Evolutionary conservation across 2,329 filamentous ascomycete genomes (phyloP).

Genomic region (Bipolaris gigantea): DNA sequence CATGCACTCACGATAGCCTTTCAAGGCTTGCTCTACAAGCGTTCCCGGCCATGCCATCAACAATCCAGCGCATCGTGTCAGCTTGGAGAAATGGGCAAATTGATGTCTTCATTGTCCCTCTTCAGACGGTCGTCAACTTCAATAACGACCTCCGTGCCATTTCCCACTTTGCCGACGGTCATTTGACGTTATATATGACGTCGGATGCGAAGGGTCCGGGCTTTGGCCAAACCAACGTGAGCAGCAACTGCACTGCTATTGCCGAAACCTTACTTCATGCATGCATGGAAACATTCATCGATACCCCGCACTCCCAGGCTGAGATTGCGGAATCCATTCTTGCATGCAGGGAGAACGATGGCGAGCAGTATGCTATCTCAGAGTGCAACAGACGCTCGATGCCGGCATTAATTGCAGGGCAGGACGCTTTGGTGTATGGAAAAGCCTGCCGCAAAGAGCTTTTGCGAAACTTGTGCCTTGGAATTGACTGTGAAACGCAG

Average conservation of each 20-base stretch:
- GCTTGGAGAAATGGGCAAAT: conserved; percentile 41
- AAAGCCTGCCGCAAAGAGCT: conserved; percentile 48
- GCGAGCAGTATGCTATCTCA: conserved; percentile 31
- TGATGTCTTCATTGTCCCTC: conserved; percentile 40
- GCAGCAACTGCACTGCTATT: conserved; percentile 39
- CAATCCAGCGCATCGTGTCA: conserved; percentile 34
- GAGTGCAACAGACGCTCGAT: conserved; percentile 41
- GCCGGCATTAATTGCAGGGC: conserved; percentile 26
- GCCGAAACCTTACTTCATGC: conserved; percentile 43
- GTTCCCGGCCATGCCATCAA: conserved; percentile 48
- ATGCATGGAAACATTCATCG: conserved; percentile 40
- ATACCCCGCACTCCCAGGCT: conserved; percentile 37
- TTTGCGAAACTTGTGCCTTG: conserved; percentile 52
- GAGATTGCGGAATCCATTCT: conserved; percentile 39
- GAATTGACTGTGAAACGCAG: conserved; percentile 53
- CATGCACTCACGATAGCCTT: conserved; percentile 43
- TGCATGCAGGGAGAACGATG: conserved; percentile 23
- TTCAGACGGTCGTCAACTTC: conserved; percentile 32
- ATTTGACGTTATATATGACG: conserved; percentile 36
- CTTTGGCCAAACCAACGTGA: conserved; percentile 34
- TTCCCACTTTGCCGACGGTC: conserved; percentile 35
- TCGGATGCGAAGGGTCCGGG: conserved; percentile 32
- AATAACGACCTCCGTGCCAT: conserved; percentile 45
- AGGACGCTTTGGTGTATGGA: conserved; percentile 27
- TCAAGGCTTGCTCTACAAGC: conserved; percentile 46